Base-by-base conservation (phyloP, 2,329 filamentous ascomycete species). In the Xylaria sp. region DNA sequence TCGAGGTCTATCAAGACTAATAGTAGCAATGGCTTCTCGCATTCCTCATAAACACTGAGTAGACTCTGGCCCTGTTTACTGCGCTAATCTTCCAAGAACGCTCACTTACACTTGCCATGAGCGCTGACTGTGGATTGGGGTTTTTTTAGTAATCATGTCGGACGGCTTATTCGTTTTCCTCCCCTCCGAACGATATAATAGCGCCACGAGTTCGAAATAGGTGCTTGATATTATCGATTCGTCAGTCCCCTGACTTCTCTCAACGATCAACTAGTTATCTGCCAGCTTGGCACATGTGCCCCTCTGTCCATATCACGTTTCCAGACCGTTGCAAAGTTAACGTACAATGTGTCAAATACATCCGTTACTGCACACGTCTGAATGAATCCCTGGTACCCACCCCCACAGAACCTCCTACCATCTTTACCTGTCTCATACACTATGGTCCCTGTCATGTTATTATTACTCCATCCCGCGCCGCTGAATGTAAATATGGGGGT, bases 401-500 rank as follows among this genome's bases (percentile, higher is more conserved):
- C 54, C 54, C 55, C 40, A 53, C 29, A 47, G 25, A 54, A 44
- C 40, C 16, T 57, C 40, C 50, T 61, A 40, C 48, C 55, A 10
- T 40, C 40, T 47, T 23, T 61, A 12, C 58, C 23, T 57, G 29
- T 57, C 58, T 57, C 35, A 61, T 50, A n/a, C n/a, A n/a, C n/a
- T n/a, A 42, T 37, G 27, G n/a, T 47, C 37, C 58, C 42, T 50
- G 27, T 47, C 63, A 65, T 40, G 27, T 61, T 32, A 55, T 66
- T 32, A 55, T 21, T 65, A 32, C 29, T 48, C 12, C 32, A 66
- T 57, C 44, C 63, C 51, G 40, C 48, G 59, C 64, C 50, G 37
- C 42, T 42, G 29, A 55, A n/a, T 27, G n/a, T n/a, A n/a, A n/a
- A 32, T 55, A 23, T 62, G 64, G 18, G 58, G 58, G 64, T 44